These are phyloP conservation scores for Lepidium sativum DNA, from an alignment of 345 rosid genomes.

Conservation along the genomic window DNA sequence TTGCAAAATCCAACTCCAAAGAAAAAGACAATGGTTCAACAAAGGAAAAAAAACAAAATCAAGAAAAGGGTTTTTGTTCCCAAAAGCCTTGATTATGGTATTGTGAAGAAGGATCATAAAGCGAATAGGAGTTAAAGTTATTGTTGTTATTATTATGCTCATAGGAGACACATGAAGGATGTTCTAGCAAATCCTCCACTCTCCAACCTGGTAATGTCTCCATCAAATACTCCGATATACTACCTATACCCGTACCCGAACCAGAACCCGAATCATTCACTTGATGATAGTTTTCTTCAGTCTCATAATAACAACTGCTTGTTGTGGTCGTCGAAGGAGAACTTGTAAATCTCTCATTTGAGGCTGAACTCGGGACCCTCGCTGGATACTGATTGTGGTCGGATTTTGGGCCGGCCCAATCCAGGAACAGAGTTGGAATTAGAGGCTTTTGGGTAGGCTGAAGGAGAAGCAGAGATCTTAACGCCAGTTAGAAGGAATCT, in stretches of 20 bases:
- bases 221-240: slow-evolving; percentile 59
- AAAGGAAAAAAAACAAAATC: background rate
- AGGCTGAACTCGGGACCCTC: slow-evolving; percentile 26
- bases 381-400: slow-evolving; percentile 10
- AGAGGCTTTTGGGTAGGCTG: slow-evolving; percentile 26
- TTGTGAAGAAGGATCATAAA: slow-evolving; percentile 25
- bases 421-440: slow-evolving; percentile 10
- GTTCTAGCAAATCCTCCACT: slow-evolving; percentile 75
- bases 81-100: slow-evolving; percentile 19
- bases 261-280: slow-evolving; percentile 30
- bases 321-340: slow-evolving; percentile 29
- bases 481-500: slow-evolving; percentile 80
- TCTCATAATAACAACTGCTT: slow-evolving; percentile 6
- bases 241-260: slow-evolving; percentile 39
- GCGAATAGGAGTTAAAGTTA: slow-evolving; percentile 29
- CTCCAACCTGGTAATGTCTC: slow-evolving; percentile 75
- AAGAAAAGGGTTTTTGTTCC: slow-evolving; percentile 12
- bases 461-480: slow-evolving; percentile 40
- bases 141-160: slow-evolving; percentile 7
- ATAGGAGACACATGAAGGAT: slow-evolving; percentile 33
- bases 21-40: background rate
- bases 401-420: slow-evolving; percentile 5
- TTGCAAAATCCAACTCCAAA: background rate
- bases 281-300: slow-evolving; percentile 18
- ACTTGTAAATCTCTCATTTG: slow-evolving; percentile 22